A percentile compares a stretch with the other conserved stretches of the same genome.
phyloP scores from a whole-genome alignment of 2,329 filamentous ascomycete genomes.

The Colletotrichum zoysiae region DNA sequence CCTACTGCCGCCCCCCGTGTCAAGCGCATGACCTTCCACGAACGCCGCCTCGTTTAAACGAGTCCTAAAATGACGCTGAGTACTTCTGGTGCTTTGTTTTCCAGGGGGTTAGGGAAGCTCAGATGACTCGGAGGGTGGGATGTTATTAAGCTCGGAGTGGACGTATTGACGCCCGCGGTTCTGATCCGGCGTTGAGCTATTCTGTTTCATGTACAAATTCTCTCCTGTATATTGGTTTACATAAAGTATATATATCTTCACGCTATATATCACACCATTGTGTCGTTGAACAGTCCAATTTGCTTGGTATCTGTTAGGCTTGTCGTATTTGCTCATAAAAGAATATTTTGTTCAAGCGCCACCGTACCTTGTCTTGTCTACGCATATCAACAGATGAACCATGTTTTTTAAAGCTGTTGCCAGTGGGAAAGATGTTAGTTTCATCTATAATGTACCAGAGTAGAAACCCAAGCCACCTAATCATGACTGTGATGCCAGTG shows the following conservation, averaged over 20 bases:
- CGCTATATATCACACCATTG: constrained; percentile 34
- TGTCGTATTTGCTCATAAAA: neutral
- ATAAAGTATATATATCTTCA: constrained; percentile 32
- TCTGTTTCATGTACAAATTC: constrained; percentile 39
- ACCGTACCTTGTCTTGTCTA: neutral
- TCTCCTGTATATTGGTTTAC: constrained; percentile 38
- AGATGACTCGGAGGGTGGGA: neutral
- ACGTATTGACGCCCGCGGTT: constrained; percentile 13
- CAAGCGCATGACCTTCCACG: constrained; percentile 41
- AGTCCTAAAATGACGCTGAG: neutral
- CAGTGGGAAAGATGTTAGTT: neutral
- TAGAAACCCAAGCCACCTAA: neutral
- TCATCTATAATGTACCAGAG: neutral
- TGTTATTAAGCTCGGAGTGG: constrained; percentile 21
- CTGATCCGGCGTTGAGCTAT: constrained; percentile 16
- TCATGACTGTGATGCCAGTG: neutral
- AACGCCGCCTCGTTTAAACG: constrained; percentile 35
- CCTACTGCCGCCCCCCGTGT: constrained; percentile 7
- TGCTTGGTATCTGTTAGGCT: neutral
- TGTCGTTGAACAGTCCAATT: neutral
- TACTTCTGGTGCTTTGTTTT: neutral
- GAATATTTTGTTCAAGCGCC: neutral
- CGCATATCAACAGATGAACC: neutral
- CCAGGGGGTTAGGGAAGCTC: neutral
- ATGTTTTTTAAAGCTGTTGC: neutral